Evolutionary conservation across 345 rosid species (phyloP).

Genomic region (Raphanus sativus): DNA sequence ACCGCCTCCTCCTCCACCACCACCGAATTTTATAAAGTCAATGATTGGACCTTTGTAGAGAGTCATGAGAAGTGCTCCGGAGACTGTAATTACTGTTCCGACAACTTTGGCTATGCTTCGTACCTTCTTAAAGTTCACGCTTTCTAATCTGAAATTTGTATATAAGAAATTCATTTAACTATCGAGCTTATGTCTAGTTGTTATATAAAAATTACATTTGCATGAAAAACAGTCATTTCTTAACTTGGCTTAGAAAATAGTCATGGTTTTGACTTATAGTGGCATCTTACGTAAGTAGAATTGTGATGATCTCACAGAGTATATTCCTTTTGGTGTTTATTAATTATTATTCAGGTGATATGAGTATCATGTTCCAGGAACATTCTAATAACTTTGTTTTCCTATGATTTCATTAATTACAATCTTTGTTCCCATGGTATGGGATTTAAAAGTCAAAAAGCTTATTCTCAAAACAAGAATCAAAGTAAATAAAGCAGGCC

Average conservation of each 20-base stretch:
- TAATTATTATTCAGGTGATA: conserved; percentile 22
- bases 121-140: conserved; percentile 57
- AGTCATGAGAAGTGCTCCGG: conserved; percentile 92
- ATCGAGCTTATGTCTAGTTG: neutral
- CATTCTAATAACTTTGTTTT: conserved; percentile 14
- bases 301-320: conserved; percentile 26
- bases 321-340: conserved; percentile 10
- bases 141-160: conserved; percentile 59
- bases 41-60: conserved; percentile 87
- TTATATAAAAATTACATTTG: conserved; percentile 2
- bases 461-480: conserved; percentile 21
- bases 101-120: conserved; percentile 71
- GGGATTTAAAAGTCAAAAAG: conserved; percentile 17
- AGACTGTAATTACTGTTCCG: conserved; percentile 73
- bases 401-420: conserved; percentile 25
- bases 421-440: conserved; percentile 32
- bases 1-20: conserved; percentile 36
- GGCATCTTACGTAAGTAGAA: conserved; percentile 37
- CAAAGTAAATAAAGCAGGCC: neutral
- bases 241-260: neutral
- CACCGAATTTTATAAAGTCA: conserved; percentile 43
- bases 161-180: neutral
- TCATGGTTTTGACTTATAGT: conserved; percentile 9
- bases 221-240: conserved; percentile 7
- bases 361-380: conserved; percentile 28